Base-by-base conservation (phyloP, 2,329 filamentous ascomycete genomes). In the Colletotrichum sp. region DNA sequence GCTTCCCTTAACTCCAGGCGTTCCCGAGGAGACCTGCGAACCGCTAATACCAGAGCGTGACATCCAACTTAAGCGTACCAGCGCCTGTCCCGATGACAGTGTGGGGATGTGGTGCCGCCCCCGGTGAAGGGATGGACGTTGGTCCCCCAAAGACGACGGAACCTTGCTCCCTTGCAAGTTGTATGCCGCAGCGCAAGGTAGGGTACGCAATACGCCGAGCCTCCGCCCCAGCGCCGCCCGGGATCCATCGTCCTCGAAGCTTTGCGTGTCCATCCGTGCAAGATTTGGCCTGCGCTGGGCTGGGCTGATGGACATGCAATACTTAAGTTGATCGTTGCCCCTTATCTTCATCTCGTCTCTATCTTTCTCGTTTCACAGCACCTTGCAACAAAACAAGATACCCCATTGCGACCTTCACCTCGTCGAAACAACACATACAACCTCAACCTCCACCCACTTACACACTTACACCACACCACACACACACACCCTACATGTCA, bases 401-500 rank as follows among this genome's bases (percentile, higher is more conserved):
- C 26, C n/a, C 49, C 6, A 62, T 13, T 7, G 12, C 52, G 13
- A 30, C 15, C 34, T 16, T 36, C n/a, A 4, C 34, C 7, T 15
- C 13, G 0, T 3, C 49, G 36, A 28, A 44, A 32, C n/a, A 49
- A 3, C 68, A 32, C 34, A 3, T n/a, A 28, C 6, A 62, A 18
- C 9, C 44, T 44, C 62, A 70, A 44, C 39, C 18, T 21, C 24
- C 8, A 36, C 26, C 13, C 62, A 7, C 26, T 26, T 21, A 32
- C 36, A 34, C 62, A 67, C 13, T 34, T 30, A 55, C 71, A 62
- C 36, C 13, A 52, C 59, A 67, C 16, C 52, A 63, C 30, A 26
- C 3, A 26, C 5, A 59, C 13, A 6, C 8, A 44, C 0, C 21
- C 32, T 28, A 28, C 30, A 81, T 81, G 80, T 80, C 80, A 34